Conservation (phyloP, 345 rosid genomes). For the rapeseed (Brassica napus) region Da-Ae NC_063452.1:40102501-40103000, state of each 20-base stretch:
- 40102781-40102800: background rate
- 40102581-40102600: background rate
- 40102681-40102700: background rate
- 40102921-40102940: too few species aligned
- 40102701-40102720: background rate
- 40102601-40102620: background rate
- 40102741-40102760: background rate
- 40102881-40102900: background rate
- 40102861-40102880: too few species aligned
- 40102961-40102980: too few species aligned
- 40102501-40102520: background rate
- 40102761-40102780: background rate
- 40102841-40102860: background rate
- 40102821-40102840: background rate
- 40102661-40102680: too few species aligned
- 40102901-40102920: too few species aligned
- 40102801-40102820: background rate
- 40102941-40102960: too few species aligned
- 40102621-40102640: background rate
- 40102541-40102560: background rate
- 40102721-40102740: background rate
- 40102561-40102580: background rate
- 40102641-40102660: background rate
- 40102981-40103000: too few species aligned
- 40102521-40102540: background rate